Conservation (phyloP, 345 rosid species). For the Gossypium rotundifolium region DNA sequence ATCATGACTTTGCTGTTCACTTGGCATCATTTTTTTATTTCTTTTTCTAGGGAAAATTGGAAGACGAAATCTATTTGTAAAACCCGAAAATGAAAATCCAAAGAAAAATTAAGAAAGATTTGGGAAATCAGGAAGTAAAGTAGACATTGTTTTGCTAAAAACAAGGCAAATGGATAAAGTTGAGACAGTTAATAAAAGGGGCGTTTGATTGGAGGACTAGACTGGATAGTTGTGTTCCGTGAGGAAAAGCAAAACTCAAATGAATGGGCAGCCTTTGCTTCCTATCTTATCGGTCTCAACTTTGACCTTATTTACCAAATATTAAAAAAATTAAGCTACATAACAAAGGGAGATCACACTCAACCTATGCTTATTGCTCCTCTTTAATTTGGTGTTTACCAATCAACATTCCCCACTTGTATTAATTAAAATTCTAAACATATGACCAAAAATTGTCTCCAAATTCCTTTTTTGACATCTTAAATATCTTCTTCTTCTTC, state of each 20-base stretch:
- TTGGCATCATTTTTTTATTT: constrained; percentile 30
- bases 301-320: not conserved
- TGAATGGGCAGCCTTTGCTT: not conserved
- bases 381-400: too few relatives aligned
- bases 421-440: too few relatives aligned
- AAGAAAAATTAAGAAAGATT: not conserved
- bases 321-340: not conserved
- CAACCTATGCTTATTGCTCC: too few relatives aligned
- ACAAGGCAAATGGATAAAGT: constrained; percentile 35
- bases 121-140: not conserved
- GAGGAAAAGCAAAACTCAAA: not conserved
- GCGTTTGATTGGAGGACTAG: constrained; percentile 16
- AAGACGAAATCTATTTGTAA: not conserved
- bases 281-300: not conserved
- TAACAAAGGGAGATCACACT: too few relatives aligned
- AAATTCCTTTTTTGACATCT: too few relatives aligned
- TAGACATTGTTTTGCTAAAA: constrained; percentile 12
- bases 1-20: constrained; percentile 29
- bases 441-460: too few relatives aligned
- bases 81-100: not conserved
- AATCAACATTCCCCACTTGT: too few relatives aligned
- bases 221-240: constrained; percentile 12
- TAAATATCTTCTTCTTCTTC: too few relatives aligned
- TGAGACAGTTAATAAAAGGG: constrained; percentile 22
- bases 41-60: not conserved